Evolutionary conservation across 495 filamentous ascomycete species (phyloP).

Genomic region (Aspergillus asperescens): DNA sequence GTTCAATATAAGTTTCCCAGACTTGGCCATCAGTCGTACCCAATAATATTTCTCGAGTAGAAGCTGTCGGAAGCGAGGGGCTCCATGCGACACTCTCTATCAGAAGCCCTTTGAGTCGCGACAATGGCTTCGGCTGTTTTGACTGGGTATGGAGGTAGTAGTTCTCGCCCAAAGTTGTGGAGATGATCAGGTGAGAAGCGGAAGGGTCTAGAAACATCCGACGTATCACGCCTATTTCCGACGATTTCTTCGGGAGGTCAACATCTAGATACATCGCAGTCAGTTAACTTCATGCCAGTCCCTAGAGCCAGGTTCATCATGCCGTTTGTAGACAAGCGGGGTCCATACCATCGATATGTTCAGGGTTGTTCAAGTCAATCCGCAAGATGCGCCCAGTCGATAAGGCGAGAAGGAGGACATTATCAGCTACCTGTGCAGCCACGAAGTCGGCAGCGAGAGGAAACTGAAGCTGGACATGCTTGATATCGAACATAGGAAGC

Average conservation of each 20-base stretch:
- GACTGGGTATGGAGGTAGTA: constrained; percentile 97
- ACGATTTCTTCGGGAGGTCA: constrained; percentile 88
- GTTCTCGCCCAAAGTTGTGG: constrained; percentile 87
- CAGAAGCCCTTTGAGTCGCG: constrained; percentile 74
- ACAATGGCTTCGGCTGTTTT: constrained; percentile 73
- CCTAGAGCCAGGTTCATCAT: not conserved
- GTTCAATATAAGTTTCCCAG: constrained; percentile 95
- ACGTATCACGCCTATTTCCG: constrained; percentile 85
- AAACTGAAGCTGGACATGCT: constrained; percentile 86
- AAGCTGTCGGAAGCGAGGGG: constrained; percentile 90
- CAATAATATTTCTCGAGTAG: constrained; percentile 90
- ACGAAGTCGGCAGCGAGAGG: constrained; percentile 89
- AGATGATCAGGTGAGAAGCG: constrained; percentile 88
- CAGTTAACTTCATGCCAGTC: not conserved
- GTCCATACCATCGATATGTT: constrained; percentile 82
- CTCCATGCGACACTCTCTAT: constrained; percentile 94
- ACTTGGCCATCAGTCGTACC: constrained; percentile 89
- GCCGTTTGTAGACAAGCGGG: not conserved
- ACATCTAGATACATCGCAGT: constrained; percentile 59
- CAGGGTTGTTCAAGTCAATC: constrained; percentile 88
- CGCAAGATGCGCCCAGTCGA: constrained; percentile 83
- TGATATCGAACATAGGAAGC: constrained; percentile 83
- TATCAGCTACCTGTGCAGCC: constrained; percentile 93
- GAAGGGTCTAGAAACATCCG: constrained; percentile 96
- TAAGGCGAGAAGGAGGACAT: constrained; percentile 86